phyloP scores from a whole-genome alignment of 2,329 filamentous ascomycete species.

The Botryotinia convoluta region DNA sequence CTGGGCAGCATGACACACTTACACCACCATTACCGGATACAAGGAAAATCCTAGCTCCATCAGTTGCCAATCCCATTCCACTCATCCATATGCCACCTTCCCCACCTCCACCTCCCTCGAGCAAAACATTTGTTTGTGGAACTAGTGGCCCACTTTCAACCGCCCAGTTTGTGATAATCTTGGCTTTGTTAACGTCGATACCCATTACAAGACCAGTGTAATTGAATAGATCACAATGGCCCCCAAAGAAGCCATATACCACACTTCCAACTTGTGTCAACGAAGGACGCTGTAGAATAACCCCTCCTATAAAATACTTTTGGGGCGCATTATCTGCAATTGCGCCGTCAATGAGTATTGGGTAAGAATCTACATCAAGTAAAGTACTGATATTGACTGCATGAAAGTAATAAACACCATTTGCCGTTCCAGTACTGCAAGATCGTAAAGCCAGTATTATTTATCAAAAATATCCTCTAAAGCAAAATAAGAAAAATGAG shows the following conservation, averaged over 20 bases:
- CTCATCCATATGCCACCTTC: constrained; percentile 41
- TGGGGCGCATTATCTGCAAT: constrained; percentile 22
- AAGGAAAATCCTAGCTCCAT: constrained; percentile 36
- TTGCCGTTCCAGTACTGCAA: constrained; percentile 15
- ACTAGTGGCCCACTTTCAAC: constrained; percentile 41
- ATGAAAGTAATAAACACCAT: constrained; percentile 27
- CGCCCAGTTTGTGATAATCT: constrained; percentile 36
- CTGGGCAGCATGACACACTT: background rate
- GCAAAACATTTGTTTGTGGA: constrained; percentile 34
- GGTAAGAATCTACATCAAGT: constrained; percentile 20
- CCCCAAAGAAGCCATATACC: constrained; percentile 24
- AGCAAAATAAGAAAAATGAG: background rate
- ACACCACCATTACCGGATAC: constrained; percentile 38
- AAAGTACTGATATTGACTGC: constrained; percentile 25
- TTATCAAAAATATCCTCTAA: background rate
- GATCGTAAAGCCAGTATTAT: background rate
- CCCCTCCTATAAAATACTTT: constrained; percentile 26
- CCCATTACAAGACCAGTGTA: constrained; percentile 44
- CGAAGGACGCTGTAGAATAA: constrained; percentile 24
- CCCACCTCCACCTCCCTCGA: constrained; percentile 39
- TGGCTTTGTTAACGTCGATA: constrained; percentile 41
- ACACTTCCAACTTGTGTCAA: constrained; percentile 18
- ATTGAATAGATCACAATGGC: constrained; percentile 27
- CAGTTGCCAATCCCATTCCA: constrained; percentile 39
- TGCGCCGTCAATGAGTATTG: constrained; percentile 24